Evolutionary conservation across 2,329 filamentous ascomycete genomes (phyloP).

Genomic region (Dactylellina parvicollis): DNA sequence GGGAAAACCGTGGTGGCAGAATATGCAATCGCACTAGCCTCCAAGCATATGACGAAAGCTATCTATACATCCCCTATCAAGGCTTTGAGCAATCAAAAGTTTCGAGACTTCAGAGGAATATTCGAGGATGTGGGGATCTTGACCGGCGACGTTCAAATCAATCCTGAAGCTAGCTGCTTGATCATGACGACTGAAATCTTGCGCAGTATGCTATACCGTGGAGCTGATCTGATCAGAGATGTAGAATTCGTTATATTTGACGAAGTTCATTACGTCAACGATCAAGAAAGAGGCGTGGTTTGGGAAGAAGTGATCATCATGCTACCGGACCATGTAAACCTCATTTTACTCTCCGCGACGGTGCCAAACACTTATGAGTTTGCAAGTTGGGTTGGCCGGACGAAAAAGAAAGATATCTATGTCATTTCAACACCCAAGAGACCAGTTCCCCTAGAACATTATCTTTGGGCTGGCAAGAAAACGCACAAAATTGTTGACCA

Average conservation of each 20-base stretch:
- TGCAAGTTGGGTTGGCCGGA: constrained; percentile 96
- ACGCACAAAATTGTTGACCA: constrained; percentile 95
- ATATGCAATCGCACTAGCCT: constrained; percentile 93
- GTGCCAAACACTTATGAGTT: constrained; percentile 98
- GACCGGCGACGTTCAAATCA: constrained; percentile 97
- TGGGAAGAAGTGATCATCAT: constrained; percentile 99
- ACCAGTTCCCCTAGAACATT: constrained; percentile 93
- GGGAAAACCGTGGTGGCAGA: constrained; percentile 98
- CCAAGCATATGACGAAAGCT: constrained; percentile 99
- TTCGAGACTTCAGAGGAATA: constrained; percentile 86
- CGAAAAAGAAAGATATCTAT: constrained; percentile 98
- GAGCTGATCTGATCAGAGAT: constrained; percentile 93
- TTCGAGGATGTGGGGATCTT: constrained; percentile 98
- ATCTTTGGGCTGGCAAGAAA: constrained; percentile 90
- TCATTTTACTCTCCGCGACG: constrained; percentile 93
- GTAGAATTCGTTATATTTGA: constrained; percentile 99
- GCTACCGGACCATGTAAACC: constrained; percentile 94
- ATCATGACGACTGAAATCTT: constrained; percentile 99
- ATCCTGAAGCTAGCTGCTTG: constrained; percentile 94
- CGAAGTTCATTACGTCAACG: constrained; percentile 98
- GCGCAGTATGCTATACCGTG: constrained; percentile 96
- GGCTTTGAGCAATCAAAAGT: constrained; percentile 97
- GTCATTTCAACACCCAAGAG: constrained; percentile 97
- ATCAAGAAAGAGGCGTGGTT: constrained; percentile 88
- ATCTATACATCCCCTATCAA: constrained; percentile 99